Evolutionary conservation across 352 stramenopile genomes (phyloP), one percentile per base, ranked within the genome.

Genomic region (Globisporangium echinulatum): DNA sequence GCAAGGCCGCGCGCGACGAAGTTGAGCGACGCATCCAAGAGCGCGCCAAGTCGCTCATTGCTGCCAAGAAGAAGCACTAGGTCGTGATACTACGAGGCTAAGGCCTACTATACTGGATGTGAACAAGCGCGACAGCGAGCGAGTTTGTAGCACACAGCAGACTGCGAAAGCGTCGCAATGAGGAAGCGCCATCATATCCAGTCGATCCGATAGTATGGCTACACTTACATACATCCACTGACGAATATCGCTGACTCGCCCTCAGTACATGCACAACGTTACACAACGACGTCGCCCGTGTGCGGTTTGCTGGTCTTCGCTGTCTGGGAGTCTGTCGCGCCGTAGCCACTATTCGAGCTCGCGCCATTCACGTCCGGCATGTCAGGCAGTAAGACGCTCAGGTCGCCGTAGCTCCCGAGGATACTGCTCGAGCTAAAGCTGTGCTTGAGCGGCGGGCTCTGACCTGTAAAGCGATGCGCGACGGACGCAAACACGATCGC

Each of bases 1-100:
- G 80, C 43, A 77, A 75, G 43, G 80, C 79, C 19, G 82, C 82
- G n/a, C 81, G 88, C 58, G 77, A 87, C 38, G 80, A 88, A n/a
- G 74, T 90, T 10, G 77, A 85, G 40, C 72, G 74, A 40, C 80
- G 82, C 10, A 82, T 86, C 15, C 75, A 90, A 52, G 80, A 85
- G 51, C 82, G 82, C 46, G 63, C 79, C 36, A 82, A 76, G 50
- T 58, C 69, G 38, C 61, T 92, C 9, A 71, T 75, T 36, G 68
- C 75, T 25, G 70, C 74, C 8, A 89, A 88, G 63, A 89, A 89
- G 72, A 88, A 89, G 54, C 79, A 86, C 40, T 44, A 44, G 40
- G 25, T 33, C 25, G 25, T 33, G 25, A 33, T 33, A 1, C 25
- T 33, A 33, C 25, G 25, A 33, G 25, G 25, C 25, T 33, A 33